Evolutionary conservation across 352 stramenopile species (phyloP), one percentile per base, ranked within the genome.

Genomic region (Phytophthora rubi): DNA sequence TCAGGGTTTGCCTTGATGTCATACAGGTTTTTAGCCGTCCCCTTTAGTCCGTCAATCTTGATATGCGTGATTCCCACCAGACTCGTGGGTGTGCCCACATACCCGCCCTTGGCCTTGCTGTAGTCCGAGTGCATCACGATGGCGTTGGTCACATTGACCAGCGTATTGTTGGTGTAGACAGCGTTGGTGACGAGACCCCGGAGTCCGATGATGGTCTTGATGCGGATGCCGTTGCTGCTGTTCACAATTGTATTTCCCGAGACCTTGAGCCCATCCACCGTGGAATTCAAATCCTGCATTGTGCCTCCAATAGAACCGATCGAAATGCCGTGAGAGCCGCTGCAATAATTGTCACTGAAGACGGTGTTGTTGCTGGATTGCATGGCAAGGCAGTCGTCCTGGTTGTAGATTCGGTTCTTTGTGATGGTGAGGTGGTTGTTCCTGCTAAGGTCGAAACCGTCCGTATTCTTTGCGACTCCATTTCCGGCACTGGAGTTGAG

Each of bases 271-370:
- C 49, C 49, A 3, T 23, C 7, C 10, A 55, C 49, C 21, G 49
- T 55, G 49, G 10, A 26, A 26, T 26, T 26, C 23, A 26, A 3
- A 9, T 55, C 13, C 8, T 18, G n/a, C 21, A 26, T 12, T 6
- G 5, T 7, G 13, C 49, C 49, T 21, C 49, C 49, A 18, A 55
- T 23, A 10, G 62, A 58, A 3, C 53, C 53, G 42, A 68, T 49
- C 0, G 61, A 68, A 42, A 68, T 68, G n/a, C 61, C 61, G n/a
- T 68, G 51, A 32, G 49, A 39, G 9, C 52, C 37, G 18, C n/a
- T 33, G 61, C 61, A 68, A 12, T 52, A 44, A 33, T 58, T 65
- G 30, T 49, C 23, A 23, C 21, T 39, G 26, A 55, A 55, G 49
- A 55, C 6, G n/a, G 23, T 35, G 12, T 55, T 55, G 15, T 3